Conservation (phyloP, 2,329 filamentous ascomycete genomes). For the Fragosphaeria purpurea region DNA sequence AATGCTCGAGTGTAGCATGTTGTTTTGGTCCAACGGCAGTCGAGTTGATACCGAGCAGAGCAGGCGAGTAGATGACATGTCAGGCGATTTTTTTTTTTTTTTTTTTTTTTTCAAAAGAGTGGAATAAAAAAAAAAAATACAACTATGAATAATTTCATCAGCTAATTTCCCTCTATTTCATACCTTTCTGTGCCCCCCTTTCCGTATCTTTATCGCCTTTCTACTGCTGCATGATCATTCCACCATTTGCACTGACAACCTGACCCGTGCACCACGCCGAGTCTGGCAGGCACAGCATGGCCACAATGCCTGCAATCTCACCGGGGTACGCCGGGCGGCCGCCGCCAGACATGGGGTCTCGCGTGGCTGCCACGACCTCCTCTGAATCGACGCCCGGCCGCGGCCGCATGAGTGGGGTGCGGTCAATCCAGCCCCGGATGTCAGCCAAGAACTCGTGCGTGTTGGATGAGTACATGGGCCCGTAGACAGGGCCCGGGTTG, state of each 20-base stretch:
- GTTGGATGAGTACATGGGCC: slow-evolving; percentile 40
- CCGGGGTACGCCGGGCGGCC: slow-evolving; percentile 53
- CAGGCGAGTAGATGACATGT: too few relatives aligned
- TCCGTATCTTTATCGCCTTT: too few relatives aligned
- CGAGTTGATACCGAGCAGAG: too few relatives aligned
- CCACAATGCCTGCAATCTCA: slow-evolving; percentile 67
- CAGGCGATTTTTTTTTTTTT: too few relatives aligned
- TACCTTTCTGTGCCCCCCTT: too few relatives aligned
- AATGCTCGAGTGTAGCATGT: too few relatives aligned
- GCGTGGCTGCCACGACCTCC: slow-evolving; percentile 46
- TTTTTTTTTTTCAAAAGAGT: too few relatives aligned
- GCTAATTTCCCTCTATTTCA: too few relatives aligned
- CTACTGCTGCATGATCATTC: slow-evolving; percentile 40
- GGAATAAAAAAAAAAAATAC: too few relatives aligned
- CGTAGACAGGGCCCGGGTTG: slow-evolving; percentile 47
- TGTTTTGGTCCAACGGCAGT: too few relatives aligned
- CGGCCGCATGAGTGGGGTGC: slow-evolving; percentile 52
- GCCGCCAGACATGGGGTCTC: slow-evolving; percentile 28
- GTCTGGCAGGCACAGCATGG: slow-evolving; percentile 64
- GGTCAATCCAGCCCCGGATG: slow-evolving; percentile 33
- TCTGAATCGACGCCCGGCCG: slow-evolving; percentile 52
- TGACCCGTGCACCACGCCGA: slow-evolving; percentile 70
- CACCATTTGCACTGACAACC: slow-evolving; percentile 72
- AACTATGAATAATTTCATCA: too few relatives aligned
- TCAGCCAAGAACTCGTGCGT: slow-evolving; percentile 30